Evolutionary conservation across 345 rosid species (phyloP), one percentile per base, ranked within the genome.

Genomic region (Corchorus olitorius): DNA sequence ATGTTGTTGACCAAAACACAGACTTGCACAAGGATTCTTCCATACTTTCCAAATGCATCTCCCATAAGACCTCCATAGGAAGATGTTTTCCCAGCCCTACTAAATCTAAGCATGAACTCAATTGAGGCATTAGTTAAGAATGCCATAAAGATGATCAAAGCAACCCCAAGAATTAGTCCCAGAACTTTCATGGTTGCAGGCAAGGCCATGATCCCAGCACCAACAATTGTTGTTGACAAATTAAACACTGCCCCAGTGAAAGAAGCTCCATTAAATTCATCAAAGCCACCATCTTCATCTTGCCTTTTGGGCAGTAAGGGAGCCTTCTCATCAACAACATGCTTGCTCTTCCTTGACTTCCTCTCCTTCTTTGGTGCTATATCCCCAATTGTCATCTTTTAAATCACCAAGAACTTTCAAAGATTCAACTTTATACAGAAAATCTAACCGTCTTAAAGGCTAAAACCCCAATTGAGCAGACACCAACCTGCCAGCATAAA

Each of bases 121-220:
- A 94, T 78, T 2, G 97, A 92, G 39, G 90, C 85, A 65, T 93
- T 86, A 4, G 98, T 82, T 82, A 96, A 86, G 88, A 92, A 89
- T 45, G 98, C 98, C 94, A 89, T 86, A 46, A 96, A 81, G 71
- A 92, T 33, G 70, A 96, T 92, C 88, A 89, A 80, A 2, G 76
- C 85, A 72, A 93, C 70, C 67, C 98, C 98, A 54, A 87, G 90
- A 27, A 84, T 64, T 50, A 96, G 89, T 45, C 97, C 98, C 50
- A 96, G 83, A 67, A 89, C 93, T 79, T 91, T 96, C 95, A 93
- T 86, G 59, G 97, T 92, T 4, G 98, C 99, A 49, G 99, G 99
- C 81, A 96, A 79, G 68, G 99, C 92, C 99, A 96, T 96, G 73
- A 96, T 93, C 22, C 98, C 99, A 35, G 99, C 99, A 74, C 98